A percentile compares a stretch with the other conserved stretches of the same genome.
Conservation (phyloP, 257 asterid genomes). For the Lantana camara region DNA sequence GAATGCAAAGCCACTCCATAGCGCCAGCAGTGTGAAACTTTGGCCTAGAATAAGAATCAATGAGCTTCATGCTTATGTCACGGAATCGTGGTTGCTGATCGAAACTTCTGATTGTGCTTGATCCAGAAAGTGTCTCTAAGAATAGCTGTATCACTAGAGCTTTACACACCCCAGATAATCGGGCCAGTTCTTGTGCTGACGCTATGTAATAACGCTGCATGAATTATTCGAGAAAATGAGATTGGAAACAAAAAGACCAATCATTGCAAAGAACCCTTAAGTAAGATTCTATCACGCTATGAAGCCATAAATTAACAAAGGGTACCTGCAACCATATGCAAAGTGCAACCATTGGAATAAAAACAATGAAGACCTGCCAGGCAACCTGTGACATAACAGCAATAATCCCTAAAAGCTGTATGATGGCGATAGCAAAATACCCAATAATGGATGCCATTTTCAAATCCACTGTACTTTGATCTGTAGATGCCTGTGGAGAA, state of each 20-base stretch:
- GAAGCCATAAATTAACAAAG: constrained; percentile 1
- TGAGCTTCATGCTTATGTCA: constrained; percentile 64
- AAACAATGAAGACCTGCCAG: constrained; percentile 84
- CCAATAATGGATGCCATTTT: constrained; percentile 56
- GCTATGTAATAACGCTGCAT: constrained; percentile 80
- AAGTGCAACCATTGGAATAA: constrained; percentile 66
- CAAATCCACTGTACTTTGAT: constrained; percentile 80
- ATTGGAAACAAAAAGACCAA: constrained; percentile 7
- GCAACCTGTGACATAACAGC: constrained; percentile 85
- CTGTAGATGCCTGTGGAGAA: constrained; percentile 76
- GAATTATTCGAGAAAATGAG: background rate
- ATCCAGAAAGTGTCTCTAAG: constrained; percentile 87
- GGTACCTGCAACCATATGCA: constrained; percentile 87
- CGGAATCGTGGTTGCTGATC: constrained; percentile 73
- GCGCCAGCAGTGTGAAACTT: constrained; percentile 77
- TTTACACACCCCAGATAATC: constrained; percentile 79
- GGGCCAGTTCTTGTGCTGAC: constrained; percentile 84
- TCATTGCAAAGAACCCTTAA: background rate
- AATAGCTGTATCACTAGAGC: constrained; percentile 93
- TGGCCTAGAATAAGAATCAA: constrained; percentile 83
- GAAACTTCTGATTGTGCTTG: constrained; percentile 82
- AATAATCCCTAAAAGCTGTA: constrained; percentile 72
- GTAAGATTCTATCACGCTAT: background rate
- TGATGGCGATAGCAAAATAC: constrained; percentile 59
- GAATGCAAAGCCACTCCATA: constrained; percentile 96